Base-by-base conservation (phyloP, 768 basidiomycete genomes). In the Amanita pallidorosea region DNA sequence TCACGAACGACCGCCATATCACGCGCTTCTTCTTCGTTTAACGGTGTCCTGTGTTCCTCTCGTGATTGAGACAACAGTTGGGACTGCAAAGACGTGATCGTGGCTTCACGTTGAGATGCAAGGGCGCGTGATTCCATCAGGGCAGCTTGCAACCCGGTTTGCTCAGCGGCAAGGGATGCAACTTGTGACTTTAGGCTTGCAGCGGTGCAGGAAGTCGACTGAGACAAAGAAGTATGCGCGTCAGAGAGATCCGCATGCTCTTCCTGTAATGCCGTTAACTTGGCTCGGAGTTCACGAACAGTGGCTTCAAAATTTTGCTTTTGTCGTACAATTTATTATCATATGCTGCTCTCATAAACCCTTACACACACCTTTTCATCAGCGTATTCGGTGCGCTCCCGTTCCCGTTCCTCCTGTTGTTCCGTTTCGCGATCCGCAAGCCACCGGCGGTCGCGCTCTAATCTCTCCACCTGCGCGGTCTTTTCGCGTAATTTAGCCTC, bases 391-490 rank as follows among this genome's bases (percentile, higher is more conserved):
- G 59, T 62, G 13, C 75, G 68, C 49, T 85, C 78, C 8, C 62
- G 62, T 51, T 86, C 81, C 63, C 78, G 84, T 63, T 82, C 83
- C 52, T 81, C 78, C 20, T 77, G 68, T 54, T 88, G 85, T 34
- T 81, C 77, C 45, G 74, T 69, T 61, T 88, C 87, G 3, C 81
- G 64, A 54, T 88, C 84, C 0, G 81, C 68, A 45, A 88, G 71
- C 69, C 73, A 87, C 15, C 83, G 67, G 34, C 86, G 67, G 59
- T 90, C 88, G 15, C 75, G 68, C 58, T 88, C 84, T 8, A 91
- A 70, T 40, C 79, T 67, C 38, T 85, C 84, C 23, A 89, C 73
- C 20, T 67, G 61, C 1, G 71, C 55, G 2, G 86, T 82, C 59
- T 76, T 79, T 63, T 88, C 82, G 29, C 81, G 70, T 3, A 88